phyloP scores from a whole-genome alignment of 2,329 filamentous ascomycete species.

The Ceratocystiopsis minuta region DNA sequence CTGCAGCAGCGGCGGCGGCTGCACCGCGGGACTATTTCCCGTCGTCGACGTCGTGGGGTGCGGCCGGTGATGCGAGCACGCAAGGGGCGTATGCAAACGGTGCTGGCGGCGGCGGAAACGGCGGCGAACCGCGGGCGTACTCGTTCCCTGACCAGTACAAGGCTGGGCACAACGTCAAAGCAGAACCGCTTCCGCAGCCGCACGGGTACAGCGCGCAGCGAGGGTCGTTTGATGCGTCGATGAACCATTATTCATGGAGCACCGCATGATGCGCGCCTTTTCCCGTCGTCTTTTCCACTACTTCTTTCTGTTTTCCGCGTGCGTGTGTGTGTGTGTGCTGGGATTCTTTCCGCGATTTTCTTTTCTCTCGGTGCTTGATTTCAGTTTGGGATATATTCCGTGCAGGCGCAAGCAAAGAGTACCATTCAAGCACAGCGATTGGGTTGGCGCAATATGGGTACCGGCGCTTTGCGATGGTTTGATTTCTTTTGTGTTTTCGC shows the following conservation, averaged over 20 bases:
- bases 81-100: slow-evolving; percentile 25
- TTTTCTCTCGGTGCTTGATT: background rate
- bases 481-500: background rate
- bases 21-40: slow-evolving; percentile 34
- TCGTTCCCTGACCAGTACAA: slow-evolving; percentile 32
- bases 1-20: slow-evolving; percentile 7
- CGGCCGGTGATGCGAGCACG: slow-evolving; percentile 26
- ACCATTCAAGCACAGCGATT: slow-evolving; percentile 11
- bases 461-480: slow-evolving; percentile 4
- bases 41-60: slow-evolving; percentile 31
- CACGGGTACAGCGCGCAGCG: slow-evolving; percentile 22
- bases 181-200: slow-evolving; percentile 20
- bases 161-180: slow-evolving; percentile 17
- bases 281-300: background rate
- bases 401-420: slow-evolving; percentile 5
- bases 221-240: slow-evolving; percentile 26
- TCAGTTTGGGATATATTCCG: slow-evolving; percentile 1
- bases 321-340: background rate
- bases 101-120: no score
- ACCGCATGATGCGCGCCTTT: slow-evolving; percentile 15
- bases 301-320: background rate
- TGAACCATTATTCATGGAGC: slow-evolving; percentile 42
- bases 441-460: slow-evolving; percentile 10
- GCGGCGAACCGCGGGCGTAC: slow-evolving; percentile 27
- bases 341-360: background rate